Percentiles rank a stretch among this genome's conserved stretches.
Conservation (phyloP, 345 rosid genomes). For the Citrus australasica region DNA sequence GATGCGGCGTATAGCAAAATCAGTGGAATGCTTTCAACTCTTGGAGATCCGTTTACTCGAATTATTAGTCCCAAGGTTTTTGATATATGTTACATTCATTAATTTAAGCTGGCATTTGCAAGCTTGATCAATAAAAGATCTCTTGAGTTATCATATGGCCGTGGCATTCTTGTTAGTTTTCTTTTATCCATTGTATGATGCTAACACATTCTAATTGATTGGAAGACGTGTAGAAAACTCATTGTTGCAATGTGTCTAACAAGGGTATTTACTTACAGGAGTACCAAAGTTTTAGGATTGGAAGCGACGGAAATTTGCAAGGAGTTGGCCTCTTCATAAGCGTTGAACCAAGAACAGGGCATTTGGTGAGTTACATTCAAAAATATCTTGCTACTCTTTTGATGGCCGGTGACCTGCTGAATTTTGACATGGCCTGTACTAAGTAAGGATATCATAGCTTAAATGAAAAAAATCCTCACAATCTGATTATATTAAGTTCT, state of each 20-base stretch:
- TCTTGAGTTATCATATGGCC: neutral
- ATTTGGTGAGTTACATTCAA: slow-evolving; percentile 56
- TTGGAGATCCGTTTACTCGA: slow-evolving; percentile 89
- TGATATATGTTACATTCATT: neutral
- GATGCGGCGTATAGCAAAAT: slow-evolving; percentile 78
- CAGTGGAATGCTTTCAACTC: slow-evolving; percentile 83
- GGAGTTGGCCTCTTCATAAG: slow-evolving; percentile 84
- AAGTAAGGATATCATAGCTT: neutral
- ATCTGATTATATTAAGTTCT: neutral
- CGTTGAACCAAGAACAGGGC: slow-evolving; percentile 74
- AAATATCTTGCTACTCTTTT: neutral
- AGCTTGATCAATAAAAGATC: neutral
- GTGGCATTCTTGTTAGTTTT: neutral
- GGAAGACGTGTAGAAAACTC: neutral
- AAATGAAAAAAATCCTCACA: neutral
- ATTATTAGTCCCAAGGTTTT: slow-evolving; percentile 85
- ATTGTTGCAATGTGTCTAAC: neutral
- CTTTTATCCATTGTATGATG: neutral
- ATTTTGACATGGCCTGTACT: neutral
- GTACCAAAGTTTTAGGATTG: slow-evolving; percentile 83
- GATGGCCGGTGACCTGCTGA: neutral
- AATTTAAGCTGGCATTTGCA: neutral
- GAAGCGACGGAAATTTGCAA: slow-evolving; percentile 86
- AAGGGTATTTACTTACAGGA: slow-evolving; percentile 43
- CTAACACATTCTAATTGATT: neutral